These are phyloP conservation scores for Oryza australiensis DNA, from an alignment of 176 grass and related monocot species.

Conservation along the genomic window DNA sequence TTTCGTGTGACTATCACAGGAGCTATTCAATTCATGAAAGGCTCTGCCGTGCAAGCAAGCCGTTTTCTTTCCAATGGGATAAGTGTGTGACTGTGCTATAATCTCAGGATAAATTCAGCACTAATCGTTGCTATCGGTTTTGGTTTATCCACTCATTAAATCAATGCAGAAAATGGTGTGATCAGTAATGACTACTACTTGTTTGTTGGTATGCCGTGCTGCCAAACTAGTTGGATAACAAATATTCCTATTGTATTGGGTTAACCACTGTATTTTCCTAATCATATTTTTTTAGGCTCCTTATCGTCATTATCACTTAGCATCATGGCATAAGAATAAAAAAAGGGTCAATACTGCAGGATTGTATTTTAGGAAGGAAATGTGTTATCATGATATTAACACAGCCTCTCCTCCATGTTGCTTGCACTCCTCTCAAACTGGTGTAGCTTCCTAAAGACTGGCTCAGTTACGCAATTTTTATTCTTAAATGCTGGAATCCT, in stretches of 20 bases:
- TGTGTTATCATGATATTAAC: not conserved
- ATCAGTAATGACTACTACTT: not conserved
- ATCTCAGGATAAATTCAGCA: not conserved
- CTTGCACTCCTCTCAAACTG: not conserved
- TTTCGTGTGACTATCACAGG: conserved; percentile 23
- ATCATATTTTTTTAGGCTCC: not conserved
- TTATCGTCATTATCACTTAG: conserved; percentile 13
- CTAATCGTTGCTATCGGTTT: conserved; percentile 11
- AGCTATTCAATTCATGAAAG: conserved; percentile 15
- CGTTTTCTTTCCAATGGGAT: conserved; percentile 21
- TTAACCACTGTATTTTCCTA: not conserved
- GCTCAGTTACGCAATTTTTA: not conserved
- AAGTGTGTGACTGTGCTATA: not conserved
- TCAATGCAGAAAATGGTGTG: not conserved
- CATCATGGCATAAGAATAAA: not conserved
- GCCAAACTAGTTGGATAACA: conserved; percentile 43
- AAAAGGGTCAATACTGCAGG: not conserved
- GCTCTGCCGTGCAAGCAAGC: conserved; percentile 54
- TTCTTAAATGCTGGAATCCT: conserved; percentile 20
- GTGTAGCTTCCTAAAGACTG: not conserved
- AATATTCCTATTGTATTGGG: not conserved
- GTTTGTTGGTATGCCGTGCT: conserved; percentile 14
- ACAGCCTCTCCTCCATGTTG: not conserved
- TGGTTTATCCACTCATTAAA: not conserved
- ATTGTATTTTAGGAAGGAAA: not conserved